A percentile compares a stretch with the other conserved stretches of the same genome.
These are phyloP conservation scores for Populus tremula DNA, from an alignment of 345 rosid species.

Conservation along the genomic window DNA sequence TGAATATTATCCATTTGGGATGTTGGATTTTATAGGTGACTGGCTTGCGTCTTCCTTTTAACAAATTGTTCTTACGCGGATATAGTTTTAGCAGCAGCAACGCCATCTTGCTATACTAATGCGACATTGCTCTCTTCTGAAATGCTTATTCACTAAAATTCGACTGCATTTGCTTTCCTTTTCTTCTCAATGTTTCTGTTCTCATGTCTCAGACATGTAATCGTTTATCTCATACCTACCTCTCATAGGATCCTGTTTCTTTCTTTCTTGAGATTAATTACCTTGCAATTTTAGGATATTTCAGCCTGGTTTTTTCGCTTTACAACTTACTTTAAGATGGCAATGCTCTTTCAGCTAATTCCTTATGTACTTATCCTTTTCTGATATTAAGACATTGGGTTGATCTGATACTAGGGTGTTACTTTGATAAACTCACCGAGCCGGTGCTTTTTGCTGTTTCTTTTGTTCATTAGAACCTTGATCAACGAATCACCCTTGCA, in stretches of 20 bases:
- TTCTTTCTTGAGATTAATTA: not conserved
- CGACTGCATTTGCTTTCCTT: no score
- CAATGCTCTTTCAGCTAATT: not conserved
- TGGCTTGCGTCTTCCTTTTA: not conserved
- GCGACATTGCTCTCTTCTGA: not conserved
- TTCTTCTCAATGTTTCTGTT: no score
- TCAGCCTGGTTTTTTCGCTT: not conserved
- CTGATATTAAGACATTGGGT: not conserved
- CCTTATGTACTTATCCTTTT: not conserved
- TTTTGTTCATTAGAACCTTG: constrained; percentile 48
- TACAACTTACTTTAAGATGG: not conserved
- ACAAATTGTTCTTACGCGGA: not conserved
- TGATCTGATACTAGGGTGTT: not conserved
- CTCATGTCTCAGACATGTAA: no score
- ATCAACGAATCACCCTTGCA: constrained; percentile 43
- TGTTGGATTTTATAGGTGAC: not conserved
- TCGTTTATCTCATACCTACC: no score
- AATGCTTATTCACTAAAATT: not conserved
- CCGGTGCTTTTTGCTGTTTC: constrained; percentile 10
- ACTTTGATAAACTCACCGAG: not conserved
- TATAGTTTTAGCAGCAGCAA: no score
- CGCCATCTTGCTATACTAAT: no score
- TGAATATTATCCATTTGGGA: not conserved
- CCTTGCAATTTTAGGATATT: not conserved
- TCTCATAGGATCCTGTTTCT: not conserved